Evolutionary conservation across 345 rosid species (phyloP).

Genomic region (Populus ilicifolia): DNA sequence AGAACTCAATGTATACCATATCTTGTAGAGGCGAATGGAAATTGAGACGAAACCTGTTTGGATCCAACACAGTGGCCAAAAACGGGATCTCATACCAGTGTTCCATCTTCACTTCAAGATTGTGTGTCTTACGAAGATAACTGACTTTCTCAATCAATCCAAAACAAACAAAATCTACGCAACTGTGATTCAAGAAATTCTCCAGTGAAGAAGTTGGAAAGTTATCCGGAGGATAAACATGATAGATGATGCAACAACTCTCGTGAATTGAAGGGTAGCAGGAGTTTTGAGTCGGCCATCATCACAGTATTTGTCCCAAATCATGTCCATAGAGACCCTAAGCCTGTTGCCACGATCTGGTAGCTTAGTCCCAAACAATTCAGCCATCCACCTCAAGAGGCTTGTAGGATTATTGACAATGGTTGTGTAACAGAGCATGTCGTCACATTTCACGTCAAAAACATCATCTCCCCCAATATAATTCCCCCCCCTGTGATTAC

Average conservation of each 20-base stretch:
- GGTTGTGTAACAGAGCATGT: not conserved
- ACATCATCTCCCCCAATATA: no score
- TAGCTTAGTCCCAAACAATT: not conserved
- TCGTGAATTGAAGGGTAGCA: not conserved
- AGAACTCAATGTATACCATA: not conserved
- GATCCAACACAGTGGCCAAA: not conserved
- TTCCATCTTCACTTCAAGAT: not conserved
- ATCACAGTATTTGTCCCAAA: not conserved
- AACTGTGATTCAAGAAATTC: no score
- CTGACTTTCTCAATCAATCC: no score
- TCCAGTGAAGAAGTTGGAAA: no score
- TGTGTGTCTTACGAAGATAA: not conserved
- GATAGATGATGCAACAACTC: not conserved
- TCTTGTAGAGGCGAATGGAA: not conserved
- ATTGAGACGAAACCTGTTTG: not conserved
- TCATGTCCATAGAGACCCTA: not conserved
- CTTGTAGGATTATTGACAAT: not conserved
- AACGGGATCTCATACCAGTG: not conserved
- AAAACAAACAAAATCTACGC: no score
- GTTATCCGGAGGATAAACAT: not conserved
- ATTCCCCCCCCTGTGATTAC: not conserved
- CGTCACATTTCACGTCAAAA: not conserved
- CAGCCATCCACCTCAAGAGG: not conserved
- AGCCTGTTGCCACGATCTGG: not conserved
- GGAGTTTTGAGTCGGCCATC: not conserved